phyloP scores from a whole-genome alignment of 1,284 basidiomycete species.

The Anthracocystis setariae region DNA sequence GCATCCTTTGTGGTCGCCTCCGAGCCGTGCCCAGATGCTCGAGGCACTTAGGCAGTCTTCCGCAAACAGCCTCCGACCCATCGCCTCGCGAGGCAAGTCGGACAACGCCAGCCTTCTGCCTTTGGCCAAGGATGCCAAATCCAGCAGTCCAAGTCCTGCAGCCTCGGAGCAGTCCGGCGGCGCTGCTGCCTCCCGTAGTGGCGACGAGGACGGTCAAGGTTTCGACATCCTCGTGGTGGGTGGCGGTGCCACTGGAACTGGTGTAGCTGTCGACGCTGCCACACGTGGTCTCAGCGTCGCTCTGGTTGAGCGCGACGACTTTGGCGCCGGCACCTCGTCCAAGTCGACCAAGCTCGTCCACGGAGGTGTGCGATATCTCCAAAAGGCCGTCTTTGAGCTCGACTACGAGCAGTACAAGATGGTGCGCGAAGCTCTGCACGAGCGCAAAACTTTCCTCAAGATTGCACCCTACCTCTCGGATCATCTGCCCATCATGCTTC shows the following conservation, averaged over 20 bases:
- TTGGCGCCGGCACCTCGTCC: conserved; percentile 87
- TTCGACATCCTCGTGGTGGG: conserved; percentile 84
- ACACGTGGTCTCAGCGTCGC: conserved; percentile 91
- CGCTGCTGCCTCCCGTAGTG: conserved; percentile 25
- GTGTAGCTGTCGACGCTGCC: conserved; percentile 92
- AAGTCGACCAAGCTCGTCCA: conserved; percentile 98
- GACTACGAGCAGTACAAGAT: conserved; percentile 90
- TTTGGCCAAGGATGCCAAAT: conserved; percentile 47
- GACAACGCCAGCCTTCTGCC: conserved; percentile 50
- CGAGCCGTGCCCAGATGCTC: conserved; percentile 66
- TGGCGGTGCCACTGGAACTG: conserved; percentile 90
- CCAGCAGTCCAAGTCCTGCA: conserved; percentile 60
- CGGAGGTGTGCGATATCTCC: conserved; percentile 95
- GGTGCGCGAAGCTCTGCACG: conserved; percentile 90
- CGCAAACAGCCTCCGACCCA: conserved; percentile 55
- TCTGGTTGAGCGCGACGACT: conserved; percentile 92
- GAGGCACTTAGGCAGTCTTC: conserved; percentile 63
- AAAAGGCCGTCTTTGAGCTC: conserved; percentile 94
- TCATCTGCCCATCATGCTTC: conserved; percentile 94
- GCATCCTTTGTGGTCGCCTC: conserved; percentile 64
- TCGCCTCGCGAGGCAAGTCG: conserved; percentile 39
- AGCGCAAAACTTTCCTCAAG: conserved; percentile 91
- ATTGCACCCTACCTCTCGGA: conserved; percentile 92
- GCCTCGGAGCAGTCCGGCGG: conserved; percentile 44
- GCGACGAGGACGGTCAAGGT: conserved; percentile 56